Conservation (phyloP, 2,329 filamentous ascomycete species). For the Ceratocystis lukuohia region DNA sequence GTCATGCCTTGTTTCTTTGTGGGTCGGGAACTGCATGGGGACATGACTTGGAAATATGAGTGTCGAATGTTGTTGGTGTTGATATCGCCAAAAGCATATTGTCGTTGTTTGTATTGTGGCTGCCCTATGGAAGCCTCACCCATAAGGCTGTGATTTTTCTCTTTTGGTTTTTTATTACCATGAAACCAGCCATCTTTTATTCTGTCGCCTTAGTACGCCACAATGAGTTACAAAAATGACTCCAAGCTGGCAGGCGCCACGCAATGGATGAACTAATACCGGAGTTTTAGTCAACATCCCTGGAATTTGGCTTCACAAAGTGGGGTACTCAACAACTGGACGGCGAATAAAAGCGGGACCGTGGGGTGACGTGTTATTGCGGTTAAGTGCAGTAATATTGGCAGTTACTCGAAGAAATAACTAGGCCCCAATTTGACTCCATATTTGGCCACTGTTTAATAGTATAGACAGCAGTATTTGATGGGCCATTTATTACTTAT, state of each 20-base stretch:
- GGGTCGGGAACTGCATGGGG: not conserved
- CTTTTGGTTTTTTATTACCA: not conserved
- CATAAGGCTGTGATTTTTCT: not conserved
- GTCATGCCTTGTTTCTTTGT: not conserved
- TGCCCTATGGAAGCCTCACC: not conserved
- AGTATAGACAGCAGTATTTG: not conserved
- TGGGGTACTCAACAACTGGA: not conserved
- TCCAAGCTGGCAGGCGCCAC: not conserved
- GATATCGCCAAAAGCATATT: not conserved
- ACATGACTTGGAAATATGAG: not conserved
- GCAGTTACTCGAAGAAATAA: not conserved
- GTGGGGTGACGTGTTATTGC: not conserved
- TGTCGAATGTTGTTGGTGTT: not conserved
- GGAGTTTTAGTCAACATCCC: conserved; percentile 5
- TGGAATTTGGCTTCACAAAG: not conserved
- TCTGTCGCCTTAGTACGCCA: not conserved
- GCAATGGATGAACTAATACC: not conserved
- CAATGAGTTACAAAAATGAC: not conserved
- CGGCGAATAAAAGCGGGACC: not conserved
- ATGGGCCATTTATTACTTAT: not conserved
- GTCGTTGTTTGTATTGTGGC: not conserved
- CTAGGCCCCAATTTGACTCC: not conserved
- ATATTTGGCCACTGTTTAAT: not conserved
- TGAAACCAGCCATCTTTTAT: not conserved
- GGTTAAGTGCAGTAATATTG: not conserved